Conservation (phyloP, 352 stramenopile genomes). For the Globisporangium heterothallicum region DNA sequence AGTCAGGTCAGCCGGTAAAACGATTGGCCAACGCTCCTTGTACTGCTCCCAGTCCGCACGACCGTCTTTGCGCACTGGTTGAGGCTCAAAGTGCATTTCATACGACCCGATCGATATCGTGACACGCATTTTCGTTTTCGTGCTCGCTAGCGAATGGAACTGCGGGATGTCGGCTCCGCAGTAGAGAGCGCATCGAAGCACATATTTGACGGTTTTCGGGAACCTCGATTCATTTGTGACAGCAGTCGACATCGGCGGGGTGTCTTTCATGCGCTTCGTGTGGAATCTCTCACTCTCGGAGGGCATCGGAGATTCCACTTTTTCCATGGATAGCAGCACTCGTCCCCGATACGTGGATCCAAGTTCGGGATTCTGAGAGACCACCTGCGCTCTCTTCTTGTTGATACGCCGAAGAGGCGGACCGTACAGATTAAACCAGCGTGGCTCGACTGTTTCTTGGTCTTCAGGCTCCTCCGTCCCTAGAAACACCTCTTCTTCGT, state of each 20-base stretch:
- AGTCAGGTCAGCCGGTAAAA: constrained; percentile 58
- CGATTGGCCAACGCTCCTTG: constrained; percentile 40
- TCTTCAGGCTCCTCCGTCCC: background rate
- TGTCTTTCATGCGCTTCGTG: constrained; percentile 37
- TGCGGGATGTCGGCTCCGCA: constrained; percentile 51
- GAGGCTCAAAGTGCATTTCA: constrained; percentile 43
- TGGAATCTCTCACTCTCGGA: constrained; percentile 61
- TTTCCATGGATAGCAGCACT: constrained; percentile 72
- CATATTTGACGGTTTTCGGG: constrained; percentile 59
- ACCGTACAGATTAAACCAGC: constrained; percentile 86
- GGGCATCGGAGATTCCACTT: constrained; percentile 29
- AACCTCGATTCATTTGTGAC: constrained; percentile 11
- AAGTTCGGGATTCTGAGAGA: constrained; percentile 58
- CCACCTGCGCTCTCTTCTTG: constrained; percentile 37
- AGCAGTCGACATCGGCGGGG: constrained; percentile 1
- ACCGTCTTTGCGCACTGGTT: constrained; percentile 41
- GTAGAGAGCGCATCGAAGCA: constrained; percentile 53
- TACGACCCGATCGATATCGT: constrained; percentile 38
- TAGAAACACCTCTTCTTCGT: background rate
- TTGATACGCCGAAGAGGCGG: constrained; percentile 57
- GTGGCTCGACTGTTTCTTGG: constrained; percentile 23
- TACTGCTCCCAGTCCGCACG: constrained; percentile 44
- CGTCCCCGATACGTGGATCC: constrained; percentile 80
- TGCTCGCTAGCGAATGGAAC: constrained; percentile 4
- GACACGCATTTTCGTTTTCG: constrained; percentile 38